These are phyloP conservation scores for Hevea brasiliensis DNA, from an alignment of 345 rosid genomes.

Conservation along the genomic window DNA sequence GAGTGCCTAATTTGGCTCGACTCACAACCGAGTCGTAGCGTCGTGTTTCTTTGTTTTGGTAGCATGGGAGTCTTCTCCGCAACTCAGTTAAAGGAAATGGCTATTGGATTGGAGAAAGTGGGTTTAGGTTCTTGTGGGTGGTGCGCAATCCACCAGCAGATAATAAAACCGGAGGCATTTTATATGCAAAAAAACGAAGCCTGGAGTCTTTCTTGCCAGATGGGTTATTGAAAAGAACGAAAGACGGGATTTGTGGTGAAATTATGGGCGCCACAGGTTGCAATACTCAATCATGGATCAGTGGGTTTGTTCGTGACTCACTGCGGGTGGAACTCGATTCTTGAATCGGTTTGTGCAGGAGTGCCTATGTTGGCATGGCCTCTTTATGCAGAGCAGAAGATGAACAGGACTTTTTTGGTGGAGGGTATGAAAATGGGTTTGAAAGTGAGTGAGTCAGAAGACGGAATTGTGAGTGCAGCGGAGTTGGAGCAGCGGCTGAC, in stretches of 20 bases:
- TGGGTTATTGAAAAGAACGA: slow-evolving; percentile 42
- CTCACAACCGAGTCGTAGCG: slow-evolving; percentile 35
- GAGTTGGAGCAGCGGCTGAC: slow-evolving; percentile 57
- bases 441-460: slow-evolving; percentile 38
- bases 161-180: not conserved
- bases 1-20: slow-evolving; percentile 42
- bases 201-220: slow-evolving; percentile 33
- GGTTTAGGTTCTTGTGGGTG: slow-evolving; percentile 44
- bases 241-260: slow-evolving; percentile 47
- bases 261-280: slow-evolving; percentile 64
- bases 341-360: slow-evolving; percentile 55
- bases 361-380: slow-evolving; percentile 62
- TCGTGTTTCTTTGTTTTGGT: slow-evolving; percentile 41
- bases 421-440: slow-evolving; percentile 56
- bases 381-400: slow-evolving; percentile 46
- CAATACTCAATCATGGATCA: slow-evolving; percentile 45
- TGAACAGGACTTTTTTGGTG: slow-evolving; percentile 41
- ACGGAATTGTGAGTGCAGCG: slow-evolving; percentile 40
- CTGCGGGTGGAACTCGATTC: slow-evolving; percentile 71
- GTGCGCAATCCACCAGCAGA: slow-evolving; percentile 32
- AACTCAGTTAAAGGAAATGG: slow-evolving; percentile 43
- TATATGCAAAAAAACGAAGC: not conserved
- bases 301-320: slow-evolving; percentile 68
- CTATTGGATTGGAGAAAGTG: slow-evolving; percentile 43
- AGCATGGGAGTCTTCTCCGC: slow-evolving; percentile 35